Conservation (phyloP, 805 yeast genomes). For the Candida piceae region DNA sequence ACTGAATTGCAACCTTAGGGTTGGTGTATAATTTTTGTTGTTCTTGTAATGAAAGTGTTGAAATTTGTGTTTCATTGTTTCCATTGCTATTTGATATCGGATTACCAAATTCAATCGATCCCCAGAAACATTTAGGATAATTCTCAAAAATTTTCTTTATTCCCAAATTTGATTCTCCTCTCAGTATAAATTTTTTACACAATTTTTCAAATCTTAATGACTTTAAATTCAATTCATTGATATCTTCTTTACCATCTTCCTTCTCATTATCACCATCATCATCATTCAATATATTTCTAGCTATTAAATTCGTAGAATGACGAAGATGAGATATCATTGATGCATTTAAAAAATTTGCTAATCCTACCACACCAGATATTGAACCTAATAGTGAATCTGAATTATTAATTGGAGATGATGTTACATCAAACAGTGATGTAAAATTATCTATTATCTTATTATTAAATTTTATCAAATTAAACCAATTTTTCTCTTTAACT, state of each 20-base stretch:
- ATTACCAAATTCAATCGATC: no score
- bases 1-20: not conserved
- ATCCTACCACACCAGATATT: not conserved
- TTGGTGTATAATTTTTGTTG: no score
- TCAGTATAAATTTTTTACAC: conserved; percentile 6
- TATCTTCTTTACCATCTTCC: no score
- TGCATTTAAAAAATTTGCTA: not conserved
- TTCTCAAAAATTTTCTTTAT: conserved; percentile 7
- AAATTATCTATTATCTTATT: conserved; percentile 21
- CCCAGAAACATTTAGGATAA: conserved; percentile 12
- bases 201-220: conserved; percentile 12
- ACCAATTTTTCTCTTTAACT: conserved; percentile 16
- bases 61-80: no score
- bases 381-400: not conserved
- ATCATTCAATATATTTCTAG: not conserved
- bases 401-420: not conserved
- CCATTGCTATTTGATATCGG: no score
- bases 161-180: conserved; percentile 16
- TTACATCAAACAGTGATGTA: no score
- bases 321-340: not conserved
- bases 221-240: conserved; percentile 8
- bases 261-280: conserved; percentile 3
- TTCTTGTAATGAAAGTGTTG: no score
- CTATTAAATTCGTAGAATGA: no score
- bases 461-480: conserved; percentile 12